These are phyloP conservation scores for Stylosanthes scabra DNA, from an alignment of 331 rosid genomes.

Conservation along the genomic window DNA sequence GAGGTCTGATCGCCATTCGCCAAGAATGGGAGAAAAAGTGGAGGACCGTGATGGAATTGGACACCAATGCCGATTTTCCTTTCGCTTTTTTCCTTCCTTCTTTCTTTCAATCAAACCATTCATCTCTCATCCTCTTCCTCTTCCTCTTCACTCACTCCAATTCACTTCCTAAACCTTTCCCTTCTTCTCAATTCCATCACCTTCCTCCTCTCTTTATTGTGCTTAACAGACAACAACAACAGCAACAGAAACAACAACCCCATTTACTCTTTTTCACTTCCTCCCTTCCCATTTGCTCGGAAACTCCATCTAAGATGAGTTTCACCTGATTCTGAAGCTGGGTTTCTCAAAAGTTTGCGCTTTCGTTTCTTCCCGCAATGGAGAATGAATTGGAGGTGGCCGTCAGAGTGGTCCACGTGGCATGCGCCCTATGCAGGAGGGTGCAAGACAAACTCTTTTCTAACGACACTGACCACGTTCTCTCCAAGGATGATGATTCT, in stretches of 20 bases:
- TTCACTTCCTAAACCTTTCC: too few relatives aligned
- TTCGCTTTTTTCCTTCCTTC: not conserved
- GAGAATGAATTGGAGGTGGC: slow-evolving; percentile 83
- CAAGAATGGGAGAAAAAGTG: not conserved
- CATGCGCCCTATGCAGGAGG: slow-evolving; percentile 79
- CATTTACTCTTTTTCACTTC: not conserved
- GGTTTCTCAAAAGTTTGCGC: slow-evolving; percentile 35
- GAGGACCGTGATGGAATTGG: not conserved
- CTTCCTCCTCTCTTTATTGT: not conserved
- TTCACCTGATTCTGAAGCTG: slow-evolving; percentile 35
- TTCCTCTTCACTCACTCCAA: too few relatives aligned
- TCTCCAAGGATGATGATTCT: slow-evolving; percentile 88
- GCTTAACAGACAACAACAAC: not conserved
- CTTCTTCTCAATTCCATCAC: too few relatives aligned
- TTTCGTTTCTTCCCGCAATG: slow-evolving; percentile 44
- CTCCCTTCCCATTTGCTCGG: not conserved
- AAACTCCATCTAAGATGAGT: not conserved
- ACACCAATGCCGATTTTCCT: not conserved
- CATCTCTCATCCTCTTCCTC: not conserved
- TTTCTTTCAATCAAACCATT: not conserved
- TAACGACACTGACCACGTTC: slow-evolving; percentile 46
- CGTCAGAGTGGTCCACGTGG: slow-evolving; percentile 85
- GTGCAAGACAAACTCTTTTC: slow-evolving; percentile 71
- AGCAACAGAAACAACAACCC: not conserved
- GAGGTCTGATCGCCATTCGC: not conserved